Conservation (phyloP, 257 asterid genomes). For the Solanum virginianum region DNA sequence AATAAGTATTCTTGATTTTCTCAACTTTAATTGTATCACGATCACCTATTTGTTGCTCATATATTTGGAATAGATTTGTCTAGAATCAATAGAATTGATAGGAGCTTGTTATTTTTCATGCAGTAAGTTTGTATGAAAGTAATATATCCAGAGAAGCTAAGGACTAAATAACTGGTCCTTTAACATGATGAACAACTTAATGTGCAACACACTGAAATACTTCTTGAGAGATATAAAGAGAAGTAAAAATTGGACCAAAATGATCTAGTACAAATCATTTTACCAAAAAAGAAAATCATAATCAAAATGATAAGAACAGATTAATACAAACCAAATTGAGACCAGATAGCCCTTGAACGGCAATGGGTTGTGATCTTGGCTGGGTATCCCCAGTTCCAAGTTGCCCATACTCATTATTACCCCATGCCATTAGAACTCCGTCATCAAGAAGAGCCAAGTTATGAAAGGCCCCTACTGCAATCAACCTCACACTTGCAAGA, state of each 20-base stretch:
- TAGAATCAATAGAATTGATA: neutral
- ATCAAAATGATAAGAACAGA: neutral
- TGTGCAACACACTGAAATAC: neutral
- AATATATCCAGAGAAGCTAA: neutral
- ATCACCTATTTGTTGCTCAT: neutral
- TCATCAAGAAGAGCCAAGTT: conserved; percentile 86
- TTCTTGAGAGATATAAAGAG: neutral
- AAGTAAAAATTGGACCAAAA: neutral
- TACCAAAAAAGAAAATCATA: neutral
- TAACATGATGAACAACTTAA: neutral
- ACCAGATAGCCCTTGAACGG: conserved; percentile 79
- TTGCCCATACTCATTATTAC: conserved; percentile 96
- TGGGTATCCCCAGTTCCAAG: conserved; percentile 98
- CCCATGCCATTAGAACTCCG: conserved; percentile 92
- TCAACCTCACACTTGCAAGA: conserved; percentile 62
- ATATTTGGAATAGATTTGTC: neutral
- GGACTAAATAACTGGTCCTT: neutral
- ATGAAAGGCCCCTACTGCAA: conserved; percentile 97
- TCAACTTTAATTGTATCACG: neutral
- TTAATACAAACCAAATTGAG: conserved; percentile 59
- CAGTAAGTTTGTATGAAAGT: neutral
- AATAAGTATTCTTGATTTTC: neutral
- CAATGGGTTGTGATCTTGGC: conserved; percentile 93
- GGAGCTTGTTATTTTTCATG: neutral
- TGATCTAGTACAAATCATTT: neutral